A percentile compares a stretch with the other conserved stretches of the same genome.
These are phyloP conservation scores for Cytospora paraplurivora DNA, from an alignment of 2,329 filamentous ascomycete species.

Conservation along the genomic window DNA sequence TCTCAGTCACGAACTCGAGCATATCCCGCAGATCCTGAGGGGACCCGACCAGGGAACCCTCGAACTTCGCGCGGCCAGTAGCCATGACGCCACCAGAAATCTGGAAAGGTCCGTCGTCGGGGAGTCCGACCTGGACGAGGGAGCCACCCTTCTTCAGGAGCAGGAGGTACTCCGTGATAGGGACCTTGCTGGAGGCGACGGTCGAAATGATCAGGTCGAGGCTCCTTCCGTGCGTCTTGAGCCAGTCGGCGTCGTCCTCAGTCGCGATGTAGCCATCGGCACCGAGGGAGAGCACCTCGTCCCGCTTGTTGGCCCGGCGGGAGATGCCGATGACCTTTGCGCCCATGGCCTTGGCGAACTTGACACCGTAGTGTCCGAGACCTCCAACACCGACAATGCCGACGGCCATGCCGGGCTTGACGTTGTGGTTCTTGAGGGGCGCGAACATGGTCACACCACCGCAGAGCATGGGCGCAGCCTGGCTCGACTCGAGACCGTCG, in stretches of 20 bases:
- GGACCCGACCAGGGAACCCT: slow-evolving; percentile 47
- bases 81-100: slow-evolving; percentile 61
- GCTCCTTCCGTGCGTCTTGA: slow-evolving; percentile 48
- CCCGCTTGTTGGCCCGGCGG: slow-evolving; percentile 51
- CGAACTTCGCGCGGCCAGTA: slow-evolving; percentile 52
- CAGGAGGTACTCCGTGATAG: slow-evolving; percentile 59
- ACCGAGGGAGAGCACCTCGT: slow-evolving; percentile 57
- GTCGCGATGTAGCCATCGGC: slow-evolving; percentile 50
- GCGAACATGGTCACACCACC: slow-evolving; percentile 67
- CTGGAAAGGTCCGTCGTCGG: slow-evolving; percentile 51
- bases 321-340: slow-evolving; percentile 62
- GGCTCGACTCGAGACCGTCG: slow-evolving; percentile 42
- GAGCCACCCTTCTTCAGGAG: slow-evolving; percentile 61
- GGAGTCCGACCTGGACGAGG: slow-evolving; percentile 65
- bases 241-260: slow-evolving; percentile 55
- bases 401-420: slow-evolving; percentile 66
- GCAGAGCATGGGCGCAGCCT: slow-evolving; percentile 65
- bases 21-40: slow-evolving; percentile 60
- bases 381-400: slow-evolving; percentile 70
- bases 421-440: slow-evolving; percentile 58
- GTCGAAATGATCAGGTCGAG: slow-evolving; percentile 62
- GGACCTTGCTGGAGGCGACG: slow-evolving; percentile 46
- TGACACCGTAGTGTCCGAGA: slow-evolving; percentile 66
- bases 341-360: slow-evolving; percentile 67
- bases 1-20: slow-evolving; percentile 58